Base-by-base conservation (phyloP, 495 filamentous ascomycete genomes). In the Penicillium angulare region DNA sequence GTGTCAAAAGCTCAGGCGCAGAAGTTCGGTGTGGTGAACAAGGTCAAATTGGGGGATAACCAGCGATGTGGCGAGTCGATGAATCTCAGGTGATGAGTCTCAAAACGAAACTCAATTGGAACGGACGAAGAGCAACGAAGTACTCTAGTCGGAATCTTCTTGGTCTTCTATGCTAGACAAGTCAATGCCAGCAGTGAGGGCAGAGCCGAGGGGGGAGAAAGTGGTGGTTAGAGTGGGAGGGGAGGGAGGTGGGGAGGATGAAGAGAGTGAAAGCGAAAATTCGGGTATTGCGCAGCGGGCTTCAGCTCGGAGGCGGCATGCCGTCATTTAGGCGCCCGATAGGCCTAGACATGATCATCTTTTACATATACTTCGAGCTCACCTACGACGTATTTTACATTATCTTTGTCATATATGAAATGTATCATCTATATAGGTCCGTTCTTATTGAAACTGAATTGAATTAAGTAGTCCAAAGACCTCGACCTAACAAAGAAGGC, bases 111-210 rank as follows among this genome's bases (percentile, higher is more conserved):
- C 53, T 59, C 59, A 64, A 64, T 64, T 64, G 60, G 40, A 31
- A 32, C 26, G 29, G 38, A 43, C 16, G 23, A 24, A 43, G 38
- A 32, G 44, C 13, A 36, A 48, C 27, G 29, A 43, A 35, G 34
- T 23, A 32, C 38, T 44, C 43, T 45, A 49, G 44, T 52, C 42
- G 47, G 49, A 36, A 21, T 52, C 47, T 57, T 61, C 57, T 49
- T 41, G 50, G 47, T 53, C 49, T 66, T 56, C 54, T 56, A 56
- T 72, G 73, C 74, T 77, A 67, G 74, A 77, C 74, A 77, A 77
- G 74, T 75, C 71, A 77, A 77, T 77, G 74, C 72, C 74, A 77
- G 74, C 74, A 74, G 66, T 53, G 61, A 58, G 56, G 59, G 55
- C 44, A 55, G 55, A 57, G 63, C 58, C 59, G 63, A 69, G 60